phyloP scores from a whole-genome alignment of 2,329 filamentous ascomycete genomes.

The Ophiobolus disseminans region DNA sequence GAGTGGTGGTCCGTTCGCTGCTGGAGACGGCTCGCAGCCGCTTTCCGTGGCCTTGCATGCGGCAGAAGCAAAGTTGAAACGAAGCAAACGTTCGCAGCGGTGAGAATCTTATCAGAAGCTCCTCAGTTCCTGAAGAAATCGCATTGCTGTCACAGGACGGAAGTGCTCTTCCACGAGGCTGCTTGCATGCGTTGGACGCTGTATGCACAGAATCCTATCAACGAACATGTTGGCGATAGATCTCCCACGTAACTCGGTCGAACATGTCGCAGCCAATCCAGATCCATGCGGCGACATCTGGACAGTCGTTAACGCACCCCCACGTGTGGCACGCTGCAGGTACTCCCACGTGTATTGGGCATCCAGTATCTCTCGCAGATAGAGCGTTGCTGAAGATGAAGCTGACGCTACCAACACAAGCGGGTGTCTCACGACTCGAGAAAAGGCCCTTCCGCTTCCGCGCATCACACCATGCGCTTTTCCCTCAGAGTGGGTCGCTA shows the following conservation, averaged over 20 bases:
- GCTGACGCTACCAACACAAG: conserved; percentile 1
- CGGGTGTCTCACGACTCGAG: conserved; percentile 35
- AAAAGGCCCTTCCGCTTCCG: conserved; percentile 41
- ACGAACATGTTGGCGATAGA: too few species aligned
- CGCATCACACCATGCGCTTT: conserved; percentile 39
- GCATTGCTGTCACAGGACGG: not conserved
- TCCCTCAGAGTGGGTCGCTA: conserved; percentile 16
- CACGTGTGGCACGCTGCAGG: conserved; percentile 12
- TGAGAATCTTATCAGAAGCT: not conserved
- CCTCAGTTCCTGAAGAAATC: not conserved
- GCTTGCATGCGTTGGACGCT: too few species aligned
- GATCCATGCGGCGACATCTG: too few species aligned
- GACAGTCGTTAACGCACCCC: conserved; percentile 11
- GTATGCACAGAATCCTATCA: too few species aligned
- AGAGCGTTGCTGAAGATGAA: not conserved
- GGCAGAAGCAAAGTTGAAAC: not conserved
- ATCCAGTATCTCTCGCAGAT: not conserved
- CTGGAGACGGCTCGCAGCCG: conserved; percentile 30
- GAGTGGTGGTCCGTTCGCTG: conserved; percentile 26
- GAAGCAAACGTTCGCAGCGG: not conserved
- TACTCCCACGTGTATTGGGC: conserved; percentile 13
- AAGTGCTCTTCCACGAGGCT: not conserved
- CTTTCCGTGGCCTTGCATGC: conserved; percentile 21
- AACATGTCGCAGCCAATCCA: too few species aligned
- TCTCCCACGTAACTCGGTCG: too few species aligned